phyloP scores from a whole-genome alignment of 2,329 filamentous ascomycete genomes.

The Penicillium sp. region DNA sequence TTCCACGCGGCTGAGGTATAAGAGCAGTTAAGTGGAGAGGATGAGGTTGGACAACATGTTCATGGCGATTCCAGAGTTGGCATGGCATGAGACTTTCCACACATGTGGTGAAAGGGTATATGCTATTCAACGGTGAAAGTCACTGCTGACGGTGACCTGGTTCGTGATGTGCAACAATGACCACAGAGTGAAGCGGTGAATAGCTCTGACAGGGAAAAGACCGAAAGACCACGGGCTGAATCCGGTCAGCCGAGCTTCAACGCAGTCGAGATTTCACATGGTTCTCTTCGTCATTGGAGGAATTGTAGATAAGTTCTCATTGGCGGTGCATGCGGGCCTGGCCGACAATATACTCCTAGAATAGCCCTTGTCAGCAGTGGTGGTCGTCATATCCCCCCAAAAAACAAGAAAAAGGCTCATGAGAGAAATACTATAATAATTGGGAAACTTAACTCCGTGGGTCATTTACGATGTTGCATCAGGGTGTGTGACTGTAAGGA shows the following conservation, averaged over 20 bases:
- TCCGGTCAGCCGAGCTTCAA: constrained; percentile 26
- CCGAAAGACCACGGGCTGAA: constrained; percentile 9
- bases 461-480: constrained; percentile 25
- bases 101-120: constrained; percentile 4
- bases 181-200: constrained; percentile 17
- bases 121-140: constrained; percentile 3
- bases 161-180: constrained; percentile 26
- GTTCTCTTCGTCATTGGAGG: constrained; percentile 11
- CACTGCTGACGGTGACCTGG: constrained; percentile 23
- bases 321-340: constrained; percentile 11
- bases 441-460: constrained; percentile 14
- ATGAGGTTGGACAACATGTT: constrained; percentile 24
- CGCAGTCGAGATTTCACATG: constrained; percentile 31
- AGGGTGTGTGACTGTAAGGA: constrained; percentile 20
- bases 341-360: constrained; percentile 5
- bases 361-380: constrained; percentile 8
- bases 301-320: constrained; percentile 10
- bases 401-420: constrained; percentile 5
- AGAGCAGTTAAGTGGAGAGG: constrained; percentile 4
- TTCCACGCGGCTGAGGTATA: constrained; percentile 22
- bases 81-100: constrained; percentile 19
- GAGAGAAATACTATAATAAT: neutral
- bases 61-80: constrained; percentile 21
- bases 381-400: constrained; percentile 7
- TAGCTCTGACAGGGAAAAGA: neutral